Evolutionary conservation across 257 asterid species (phyloP), one percentile per base, ranked within the genome.

Genomic region (Henckelia pumila): DNA sequence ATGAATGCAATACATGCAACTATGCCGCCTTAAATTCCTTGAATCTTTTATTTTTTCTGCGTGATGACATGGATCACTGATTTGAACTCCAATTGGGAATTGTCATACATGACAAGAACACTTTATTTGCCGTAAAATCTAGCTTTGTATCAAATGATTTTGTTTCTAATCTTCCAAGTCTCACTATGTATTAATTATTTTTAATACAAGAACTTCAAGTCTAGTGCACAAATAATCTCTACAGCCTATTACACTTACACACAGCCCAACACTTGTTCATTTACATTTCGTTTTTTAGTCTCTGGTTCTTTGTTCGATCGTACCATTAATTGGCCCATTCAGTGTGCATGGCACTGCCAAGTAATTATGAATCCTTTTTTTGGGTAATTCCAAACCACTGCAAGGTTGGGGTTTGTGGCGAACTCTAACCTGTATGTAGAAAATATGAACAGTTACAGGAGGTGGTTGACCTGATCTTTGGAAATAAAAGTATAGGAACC

Each of bases 211-310:
- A 37, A 37, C 47, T 37, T 37, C 47, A 37, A 37, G 47, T 37
- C 47, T 37, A 8, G 10, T 37, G 47, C 47, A 37, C 47, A 37
- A 37, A 37, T 10, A 37, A 37, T 14, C 16, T 37, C 47, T 37
- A 37, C 47, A 37, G 16, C 16, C 47, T 1, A 37, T 9, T 37
- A 37, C 47, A 9, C 16, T 37, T 37, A 1, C 0, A 10, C 47
- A 37, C 37, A 25, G 68, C 71, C 44, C 44, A 67, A n/a, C 49
- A 26, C 8, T 40, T 60, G 64, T 40, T 61, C 24, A 30, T 63
- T 33, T 33, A 23, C 14, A 47, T 19, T 59, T 30, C n/a, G n/a
- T 10, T 59, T 56, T 30, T n/a, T 24, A 59, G 63, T 62, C 61
- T 29, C 23, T 61, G 61, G 49, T 11, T 68, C 30, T 66, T 7